Percentiles rank a stretch among this genome's conserved stretches.
Conservation (phyloP, 2,329 filamentous ascomycete species). For the Verticillium isaacii region DNA sequence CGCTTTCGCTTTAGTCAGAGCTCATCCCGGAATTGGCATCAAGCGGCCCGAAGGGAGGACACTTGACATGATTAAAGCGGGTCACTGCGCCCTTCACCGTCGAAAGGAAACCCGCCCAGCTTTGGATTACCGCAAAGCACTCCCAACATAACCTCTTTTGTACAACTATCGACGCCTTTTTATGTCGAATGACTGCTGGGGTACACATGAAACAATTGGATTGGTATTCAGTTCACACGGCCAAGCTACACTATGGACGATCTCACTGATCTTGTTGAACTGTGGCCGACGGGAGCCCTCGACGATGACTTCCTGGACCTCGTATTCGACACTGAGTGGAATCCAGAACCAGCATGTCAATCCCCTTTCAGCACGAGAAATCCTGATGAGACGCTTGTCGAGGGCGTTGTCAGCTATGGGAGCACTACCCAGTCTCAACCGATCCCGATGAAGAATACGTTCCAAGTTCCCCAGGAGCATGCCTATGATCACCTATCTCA, state of each 20-base stretch:
- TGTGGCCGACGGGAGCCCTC: background rate
- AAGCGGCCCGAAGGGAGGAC: background rate
- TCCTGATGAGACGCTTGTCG: background rate
- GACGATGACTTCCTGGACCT: background rate
- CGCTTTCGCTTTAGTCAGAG: background rate
- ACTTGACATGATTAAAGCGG: background rate
- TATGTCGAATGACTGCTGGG: no score
- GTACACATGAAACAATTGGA: no score
- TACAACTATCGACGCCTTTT: no score
- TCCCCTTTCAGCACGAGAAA: background rate
- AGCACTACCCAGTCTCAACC: background rate
- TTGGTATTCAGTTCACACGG: no score
- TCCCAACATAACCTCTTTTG: no score
- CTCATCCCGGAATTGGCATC: background rate
- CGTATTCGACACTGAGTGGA: background rate
- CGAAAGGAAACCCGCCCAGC: no score
- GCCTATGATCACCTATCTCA: no score
- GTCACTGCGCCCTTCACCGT: background rate
- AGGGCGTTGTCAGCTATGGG: background rate
- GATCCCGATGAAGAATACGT: no score
- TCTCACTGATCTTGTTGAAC: background rate
- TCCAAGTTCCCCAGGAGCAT: no score
- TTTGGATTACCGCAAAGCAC: no score
- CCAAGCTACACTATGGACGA: background rate
- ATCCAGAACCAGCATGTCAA: background rate